phyloP scores from a whole-genome alignment of 129 eudicot genomes.

The Saposhnikovia divaricata region DNA sequence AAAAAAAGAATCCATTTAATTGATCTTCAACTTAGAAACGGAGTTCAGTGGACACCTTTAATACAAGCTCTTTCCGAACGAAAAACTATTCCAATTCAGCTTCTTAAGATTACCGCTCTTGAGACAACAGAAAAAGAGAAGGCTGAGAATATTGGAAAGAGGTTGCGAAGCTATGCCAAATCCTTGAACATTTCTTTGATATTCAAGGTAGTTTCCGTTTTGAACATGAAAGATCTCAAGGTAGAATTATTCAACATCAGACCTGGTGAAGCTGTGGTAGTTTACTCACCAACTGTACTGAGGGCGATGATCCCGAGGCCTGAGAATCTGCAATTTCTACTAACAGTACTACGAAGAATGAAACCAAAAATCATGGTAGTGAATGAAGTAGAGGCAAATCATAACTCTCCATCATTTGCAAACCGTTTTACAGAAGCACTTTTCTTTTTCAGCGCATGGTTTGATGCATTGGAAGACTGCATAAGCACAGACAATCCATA shows the following conservation, averaged over 20 bases:
- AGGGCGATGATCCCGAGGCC: slow-evolving; percentile 44
- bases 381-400: slow-evolving; percentile 56
- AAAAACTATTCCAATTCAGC: slow-evolving; percentile 11
- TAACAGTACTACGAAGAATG: slow-evolving; percentile 31
- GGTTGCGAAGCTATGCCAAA: slow-evolving; percentile 36
- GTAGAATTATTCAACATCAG: slow-evolving; percentile 32
- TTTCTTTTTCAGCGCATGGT: slow-evolving; percentile 42
- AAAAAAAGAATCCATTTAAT: slow-evolving; percentile 41
- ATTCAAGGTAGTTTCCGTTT: slow-evolving; percentile 30
- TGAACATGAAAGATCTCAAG: slow-evolving; percentile 40
- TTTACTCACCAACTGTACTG: slow-evolving; percentile 33
- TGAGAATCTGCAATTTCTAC: slow-evolving; percentile 27
- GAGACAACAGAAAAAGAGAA: slow-evolving; percentile 21
- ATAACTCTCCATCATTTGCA: slow-evolving; percentile 51
- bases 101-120: slow-evolving; percentile 40
- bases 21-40: slow-evolving; percentile 51
- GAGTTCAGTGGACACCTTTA: slow-evolving; percentile 43
- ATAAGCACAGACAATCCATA: slow-evolving; percentile 27
- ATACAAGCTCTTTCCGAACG: slow-evolving; percentile 44
- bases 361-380: slow-evolving; percentile 45
- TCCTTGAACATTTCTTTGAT: slow-evolving; percentile 36
- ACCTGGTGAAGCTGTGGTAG: slow-evolving; percentile 35
- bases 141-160: slow-evolving; percentile 37
- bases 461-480: slow-evolving; percentile 48
- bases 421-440: slow-evolving; percentile 45